These are phyloP conservation scores for Groenewaldozyma auringiensis DNA, from an alignment of 1,139 yeast genomes.

Conservation along the genomic window DNA sequence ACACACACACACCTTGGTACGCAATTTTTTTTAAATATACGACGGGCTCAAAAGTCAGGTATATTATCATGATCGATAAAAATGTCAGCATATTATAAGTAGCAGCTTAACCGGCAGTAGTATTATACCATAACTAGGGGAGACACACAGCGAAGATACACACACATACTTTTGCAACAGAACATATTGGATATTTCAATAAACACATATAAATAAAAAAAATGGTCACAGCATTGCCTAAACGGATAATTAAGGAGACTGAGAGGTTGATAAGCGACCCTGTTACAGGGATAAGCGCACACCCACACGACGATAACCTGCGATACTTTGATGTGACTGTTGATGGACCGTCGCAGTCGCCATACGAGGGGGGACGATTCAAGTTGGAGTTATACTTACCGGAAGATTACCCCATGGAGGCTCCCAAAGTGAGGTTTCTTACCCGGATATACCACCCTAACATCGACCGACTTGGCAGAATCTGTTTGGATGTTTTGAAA, in stretches of 20 bases:
- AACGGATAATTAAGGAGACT: conserved; percentile 91
- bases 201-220: too few species aligned
- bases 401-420: conserved; percentile 88
- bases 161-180: too few species aligned
- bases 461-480: conserved; percentile 89
- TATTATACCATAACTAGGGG: too few species aligned
- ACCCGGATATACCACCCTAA: conserved; percentile 96
- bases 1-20: too few species aligned
- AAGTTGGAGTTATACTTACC: conserved; percentile 73
- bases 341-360: conserved; percentile 83
- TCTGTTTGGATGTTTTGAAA: conserved; percentile 89
- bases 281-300: conserved; percentile 91
- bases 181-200: too few species aligned
- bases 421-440: conserved; percentile 86
- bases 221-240: conserved; percentile 40
- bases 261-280: conserved; percentile 90
- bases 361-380: conserved; percentile 74
- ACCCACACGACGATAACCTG: conserved; percentile 87
- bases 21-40: too few species aligned
- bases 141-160: too few species aligned
- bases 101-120: too few species aligned
- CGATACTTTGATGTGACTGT: conserved; percentile 84
- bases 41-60: too few species aligned
- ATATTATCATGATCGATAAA: too few species aligned
- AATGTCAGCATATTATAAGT: too few species aligned